phyloP scores from a whole-genome alignment of 164 flowering plant species.

The Stephania cephalantha region DNA sequence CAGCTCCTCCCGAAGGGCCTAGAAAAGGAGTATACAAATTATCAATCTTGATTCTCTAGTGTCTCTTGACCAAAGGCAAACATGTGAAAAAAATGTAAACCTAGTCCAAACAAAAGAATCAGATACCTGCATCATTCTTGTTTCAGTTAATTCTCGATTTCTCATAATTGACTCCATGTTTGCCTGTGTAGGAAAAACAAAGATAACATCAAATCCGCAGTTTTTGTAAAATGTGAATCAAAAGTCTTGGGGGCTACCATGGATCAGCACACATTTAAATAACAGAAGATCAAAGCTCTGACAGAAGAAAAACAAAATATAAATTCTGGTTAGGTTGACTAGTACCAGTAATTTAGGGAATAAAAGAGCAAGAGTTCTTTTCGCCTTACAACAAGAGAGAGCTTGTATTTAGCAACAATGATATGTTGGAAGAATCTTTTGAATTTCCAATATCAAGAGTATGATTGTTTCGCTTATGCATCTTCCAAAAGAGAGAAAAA shows the following conservation, averaged over 20 bases:
- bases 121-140: slow-evolving; percentile 94
- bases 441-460: too few species aligned
- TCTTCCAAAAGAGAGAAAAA: too few species aligned
- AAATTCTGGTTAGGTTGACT: neutral
- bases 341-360: neutral
- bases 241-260: neutral
- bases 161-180: slow-evolving; percentile 90
- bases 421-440: too few species aligned
- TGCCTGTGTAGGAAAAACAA: slow-evolving; percentile 41
- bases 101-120: slow-evolving; percentile 1
- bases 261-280: neutral
- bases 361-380: neutral
- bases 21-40: slow-evolving; percentile 8
- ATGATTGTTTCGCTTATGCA: too few species aligned
- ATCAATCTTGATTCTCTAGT: neutral
- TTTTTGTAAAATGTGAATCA: neutral
- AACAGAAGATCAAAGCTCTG: neutral
- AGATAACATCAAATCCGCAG: neutral
- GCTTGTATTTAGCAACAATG: neutral
- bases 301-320: neutral
- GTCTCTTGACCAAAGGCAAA: slow-evolving; percentile 6
- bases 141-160: slow-evolving; percentile 88
- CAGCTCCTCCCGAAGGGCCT: slow-evolving; percentile 96
- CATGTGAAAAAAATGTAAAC: neutral
- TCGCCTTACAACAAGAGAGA: neutral